These are phyloP conservation scores for Obelidium mucronatum DNA, from an alignment of 192 early-diverging fungal genomes.

Conservation along the genomic window DNA sequence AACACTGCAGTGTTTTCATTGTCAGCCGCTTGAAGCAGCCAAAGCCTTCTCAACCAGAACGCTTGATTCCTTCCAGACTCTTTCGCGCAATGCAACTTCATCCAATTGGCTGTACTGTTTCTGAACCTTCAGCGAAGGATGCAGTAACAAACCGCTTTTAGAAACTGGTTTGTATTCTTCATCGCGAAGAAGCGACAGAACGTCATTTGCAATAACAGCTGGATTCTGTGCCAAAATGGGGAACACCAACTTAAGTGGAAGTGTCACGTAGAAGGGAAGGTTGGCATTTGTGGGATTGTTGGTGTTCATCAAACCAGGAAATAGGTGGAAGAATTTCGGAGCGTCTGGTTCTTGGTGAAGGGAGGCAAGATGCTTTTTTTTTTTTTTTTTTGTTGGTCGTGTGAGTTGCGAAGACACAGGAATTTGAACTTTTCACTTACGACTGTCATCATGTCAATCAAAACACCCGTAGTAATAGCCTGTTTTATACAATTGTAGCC, in stretches of 20 bases:
- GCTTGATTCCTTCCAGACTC: constrained; percentile 7
- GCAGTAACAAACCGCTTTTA: constrained; percentile 13
- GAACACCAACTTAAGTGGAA: constrained; percentile 12
- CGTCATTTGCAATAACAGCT: constrained; percentile 16
- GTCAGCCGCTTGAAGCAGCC: too few relatives aligned
- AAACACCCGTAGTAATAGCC: constrained; percentile 8
- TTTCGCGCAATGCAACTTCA: not conserved
- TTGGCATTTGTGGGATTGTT: constrained; percentile 30
- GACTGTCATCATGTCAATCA: constrained; percentile 30
- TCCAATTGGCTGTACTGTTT: not conserved
- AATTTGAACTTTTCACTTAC: too few relatives aligned
- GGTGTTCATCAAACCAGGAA: constrained; percentile 39
- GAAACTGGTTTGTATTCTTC: not conserved
- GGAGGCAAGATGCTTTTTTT: constrained; percentile 16
- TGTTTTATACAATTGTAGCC: constrained; percentile 25
- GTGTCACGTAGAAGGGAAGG: constrained; percentile 9
- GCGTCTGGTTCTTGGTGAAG: not conserved
- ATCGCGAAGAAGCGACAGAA: not conserved
- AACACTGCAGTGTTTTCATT: too few relatives aligned
- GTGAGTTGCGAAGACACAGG: not conserved
- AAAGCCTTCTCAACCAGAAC: not conserved
- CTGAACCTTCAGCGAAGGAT: constrained; percentile 10
- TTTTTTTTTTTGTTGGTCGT: not conserved
- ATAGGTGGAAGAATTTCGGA: constrained; percentile 39
- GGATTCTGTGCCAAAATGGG: constrained; percentile 29